These are phyloP conservation scores for Dalbergia cochinchinensis DNA, from an alignment of 306 rosid species.

Conservation along the genomic window DNA sequence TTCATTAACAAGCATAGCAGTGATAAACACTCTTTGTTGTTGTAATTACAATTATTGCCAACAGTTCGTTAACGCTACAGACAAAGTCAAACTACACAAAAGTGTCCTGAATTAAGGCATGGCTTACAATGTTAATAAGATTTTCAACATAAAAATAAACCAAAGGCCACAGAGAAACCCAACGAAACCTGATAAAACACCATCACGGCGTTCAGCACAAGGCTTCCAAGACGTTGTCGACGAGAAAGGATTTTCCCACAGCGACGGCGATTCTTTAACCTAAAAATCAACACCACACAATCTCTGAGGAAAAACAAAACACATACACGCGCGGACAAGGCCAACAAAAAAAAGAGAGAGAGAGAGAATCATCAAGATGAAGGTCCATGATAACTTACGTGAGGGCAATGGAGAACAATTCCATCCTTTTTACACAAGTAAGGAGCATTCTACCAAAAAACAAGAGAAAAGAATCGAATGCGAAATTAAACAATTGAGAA, in stretches of 20 bases:
- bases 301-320: neutral
- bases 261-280: slow-evolving; percentile 94
- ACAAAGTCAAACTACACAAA: slow-evolving; percentile 25
- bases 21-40: neutral
- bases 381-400: slow-evolving; percentile 61
- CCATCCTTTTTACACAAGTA: slow-evolving; percentile 94
- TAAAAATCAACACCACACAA: slow-evolving; percentile 37
- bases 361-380: slow-evolving; percentile 35
- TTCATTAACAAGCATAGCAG: slow-evolving; percentile 19
- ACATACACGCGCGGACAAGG: neutral
- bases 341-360: neutral
- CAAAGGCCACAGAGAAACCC: neutral
- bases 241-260: slow-evolving; percentile 97
- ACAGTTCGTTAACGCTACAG: slow-evolving; percentile 13
- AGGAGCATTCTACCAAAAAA: slow-evolving; percentile 76
- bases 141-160: slow-evolving; percentile 10
- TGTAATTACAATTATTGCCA: neutral
- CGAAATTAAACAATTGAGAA: slow-evolving; percentile 28
- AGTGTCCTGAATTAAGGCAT: slow-evolving; percentile 5
- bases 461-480: slow-evolving; percentile 12
- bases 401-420: slow-evolving; percentile 93
- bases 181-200: slow-evolving; percentile 76
- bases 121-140: slow-evolving; percentile 15
- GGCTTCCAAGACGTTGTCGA: slow-evolving; percentile 98
- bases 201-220: slow-evolving; percentile 92